phyloP scores from a whole-genome alignment of 352 stramenopile genomes.

The Elongisporangium undulatum region DNA sequence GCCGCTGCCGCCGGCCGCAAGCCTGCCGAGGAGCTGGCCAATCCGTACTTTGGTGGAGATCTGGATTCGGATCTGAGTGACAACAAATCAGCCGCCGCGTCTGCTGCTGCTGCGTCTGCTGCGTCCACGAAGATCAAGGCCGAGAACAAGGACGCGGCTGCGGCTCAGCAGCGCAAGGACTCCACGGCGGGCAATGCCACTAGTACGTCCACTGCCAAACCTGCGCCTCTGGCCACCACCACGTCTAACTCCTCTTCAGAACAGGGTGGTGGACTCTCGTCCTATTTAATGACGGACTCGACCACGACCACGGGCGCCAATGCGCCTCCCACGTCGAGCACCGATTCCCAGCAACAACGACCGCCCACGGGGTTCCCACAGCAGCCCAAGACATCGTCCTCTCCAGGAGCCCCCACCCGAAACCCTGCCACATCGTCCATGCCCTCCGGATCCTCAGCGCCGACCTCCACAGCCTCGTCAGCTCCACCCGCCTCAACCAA shows the following conservation, averaged over 20 bases:
- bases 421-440: constrained; percentile 5
- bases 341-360: neutral
- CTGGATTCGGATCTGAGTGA: constrained; percentile 19
- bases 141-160: constrained; percentile 24
- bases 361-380: neutral
- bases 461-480: constrained; percentile 15
- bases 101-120: constrained; percentile 1
- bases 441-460: constrained; percentile 12
- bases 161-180: constrained; percentile 17
- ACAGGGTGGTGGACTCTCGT: constrained; percentile 4
- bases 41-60: constrained; percentile 68
- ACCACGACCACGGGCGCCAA: constrained; percentile 4
- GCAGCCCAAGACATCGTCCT: neutral
- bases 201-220: constrained; percentile 11
- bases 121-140: constrained; percentile 18
- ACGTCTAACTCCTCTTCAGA: constrained; percentile 5
- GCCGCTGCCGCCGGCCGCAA: constrained; percentile 7
- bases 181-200: constrained; percentile 8
- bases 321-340: neutral
- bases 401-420: neutral
- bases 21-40: constrained; percentile 28
- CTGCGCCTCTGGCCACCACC: neutral
- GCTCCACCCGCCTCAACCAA: constrained; percentile 27
- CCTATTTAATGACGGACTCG: constrained; percentile 16
- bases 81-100: constrained; percentile 3